Percentiles rank a stretch among this genome's conserved stretches.
Evolutionary conservation across 305 asterid genomes (phyloP).

Genomic region (Fraxinus xanthoxyloides): DNA sequence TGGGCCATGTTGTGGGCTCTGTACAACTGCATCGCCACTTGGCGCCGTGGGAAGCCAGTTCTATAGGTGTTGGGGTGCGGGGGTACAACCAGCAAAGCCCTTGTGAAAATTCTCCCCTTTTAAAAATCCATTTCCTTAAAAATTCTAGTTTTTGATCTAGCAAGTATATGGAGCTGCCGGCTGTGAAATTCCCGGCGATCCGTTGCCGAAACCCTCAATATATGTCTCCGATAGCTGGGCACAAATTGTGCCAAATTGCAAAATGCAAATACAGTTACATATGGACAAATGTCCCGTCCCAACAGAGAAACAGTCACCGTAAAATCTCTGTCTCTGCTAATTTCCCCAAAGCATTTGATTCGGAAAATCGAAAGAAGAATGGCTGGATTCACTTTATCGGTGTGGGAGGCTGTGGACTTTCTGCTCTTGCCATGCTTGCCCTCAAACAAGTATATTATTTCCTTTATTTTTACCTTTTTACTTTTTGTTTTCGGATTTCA

Average conservation of each 20-base stretch:
- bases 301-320: not conserved
- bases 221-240: not conserved
- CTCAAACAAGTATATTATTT: constrained; percentile 25
- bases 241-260: not conserved
- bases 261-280: not conserved
- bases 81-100: no score
- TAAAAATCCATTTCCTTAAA: no score
- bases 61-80: no score
- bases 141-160: not conserved
- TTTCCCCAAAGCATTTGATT: not conserved
- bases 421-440: constrained; percentile 46
- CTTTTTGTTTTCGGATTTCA: not conserved
- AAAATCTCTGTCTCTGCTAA: constrained; percentile 7
- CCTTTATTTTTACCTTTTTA: not conserved
- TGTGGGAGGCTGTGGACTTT: constrained; percentile 42
- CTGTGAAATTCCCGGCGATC: constrained; percentile 12
- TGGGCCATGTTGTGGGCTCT: no score
- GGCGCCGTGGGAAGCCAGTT: no score
- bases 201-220: constrained; percentile 8
- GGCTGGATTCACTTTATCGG: constrained; percentile 41
- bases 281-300: not conserved
- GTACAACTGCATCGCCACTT: no score
- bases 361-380: constrained; percentile 5
- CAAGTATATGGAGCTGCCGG: constrained; percentile 14
- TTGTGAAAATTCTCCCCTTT: no score